These are phyloP conservation scores for Zymoseptoria crescenta DNA, from an alignment of 2,329 filamentous ascomycete species.

Conservation along the genomic window DNA sequence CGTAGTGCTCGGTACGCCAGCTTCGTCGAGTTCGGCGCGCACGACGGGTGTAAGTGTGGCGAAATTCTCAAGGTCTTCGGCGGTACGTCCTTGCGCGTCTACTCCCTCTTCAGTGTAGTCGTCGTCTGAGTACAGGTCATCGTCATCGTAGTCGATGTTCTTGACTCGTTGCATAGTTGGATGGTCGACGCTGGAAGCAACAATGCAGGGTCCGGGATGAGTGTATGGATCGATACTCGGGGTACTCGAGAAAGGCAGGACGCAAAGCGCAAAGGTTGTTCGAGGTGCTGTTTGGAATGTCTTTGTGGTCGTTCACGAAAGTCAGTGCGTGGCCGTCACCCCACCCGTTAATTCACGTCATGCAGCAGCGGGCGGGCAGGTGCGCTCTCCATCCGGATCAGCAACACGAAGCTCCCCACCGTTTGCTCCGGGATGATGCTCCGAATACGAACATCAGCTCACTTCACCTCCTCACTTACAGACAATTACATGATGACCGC, in stretches of 20 bases:
- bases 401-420: neutral
- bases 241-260: neutral
- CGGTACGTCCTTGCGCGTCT: constrained; percentile 29
- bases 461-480: neutral
- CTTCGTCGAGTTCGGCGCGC: constrained; percentile 28
- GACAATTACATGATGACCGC: too few relatives aligned
- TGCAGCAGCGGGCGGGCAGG: neutral
- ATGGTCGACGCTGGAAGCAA: neutral
- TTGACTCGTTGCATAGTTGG: constrained; percentile 37
- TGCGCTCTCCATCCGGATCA: neutral
- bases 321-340: neutral
- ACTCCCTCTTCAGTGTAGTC: constrained; percentile 38
- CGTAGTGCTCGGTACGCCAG: constrained; percentile 45
- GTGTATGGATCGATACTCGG: neutral
- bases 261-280: neutral
- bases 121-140: constrained; percentile 47
- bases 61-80: constrained; percentile 33
- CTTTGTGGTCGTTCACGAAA: neutral
- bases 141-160: constrained; percentile 42
- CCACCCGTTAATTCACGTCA: neutral
- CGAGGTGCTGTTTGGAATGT: neutral
- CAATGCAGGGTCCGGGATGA: neutral
- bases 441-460: neutral
- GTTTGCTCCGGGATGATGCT: neutral
- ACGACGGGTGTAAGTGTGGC: constrained; percentile 27